These are phyloP conservation scores for Leccinum ochraceum DNA, from an alignment of 768 basidiomycete species.

Conservation along the genomic window DNA sequence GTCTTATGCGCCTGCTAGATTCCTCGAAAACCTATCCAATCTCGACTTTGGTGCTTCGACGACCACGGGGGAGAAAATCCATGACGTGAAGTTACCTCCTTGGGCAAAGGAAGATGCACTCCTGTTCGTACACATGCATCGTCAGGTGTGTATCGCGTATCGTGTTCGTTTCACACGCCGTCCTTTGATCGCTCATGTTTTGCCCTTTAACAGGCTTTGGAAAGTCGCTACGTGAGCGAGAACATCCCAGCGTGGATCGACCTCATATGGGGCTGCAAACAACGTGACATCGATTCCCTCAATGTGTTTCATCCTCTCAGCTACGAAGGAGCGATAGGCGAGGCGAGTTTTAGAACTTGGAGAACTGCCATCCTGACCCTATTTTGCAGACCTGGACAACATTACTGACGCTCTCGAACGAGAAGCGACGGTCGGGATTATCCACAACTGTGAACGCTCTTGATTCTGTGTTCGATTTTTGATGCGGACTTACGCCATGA, in stretches of 20 bases:
- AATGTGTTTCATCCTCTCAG: constrained; percentile 94
- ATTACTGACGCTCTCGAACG: constrained; percentile 87
- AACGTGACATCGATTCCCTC: constrained; percentile 70
- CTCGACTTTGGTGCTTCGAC: constrained; percentile 80
- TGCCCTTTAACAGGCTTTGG: constrained; percentile 60
- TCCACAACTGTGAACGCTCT: constrained; percentile 77
- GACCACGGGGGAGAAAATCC: constrained; percentile 73
- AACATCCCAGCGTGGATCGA: constrained; percentile 91
- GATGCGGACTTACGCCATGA: constrained; percentile 1
- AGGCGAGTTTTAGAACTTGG: constrained; percentile 3
- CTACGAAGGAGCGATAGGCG: constrained; percentile 88
- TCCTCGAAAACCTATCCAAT: constrained; percentile 77
- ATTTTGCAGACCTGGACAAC: constrained; percentile 67
- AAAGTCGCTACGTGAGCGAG: constrained; percentile 85
- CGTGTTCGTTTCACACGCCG: not conserved
- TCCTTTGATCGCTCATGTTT: not conserved
- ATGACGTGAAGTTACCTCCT: constrained; percentile 85
- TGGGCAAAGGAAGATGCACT: constrained; percentile 89
- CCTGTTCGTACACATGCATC: constrained; percentile 77
- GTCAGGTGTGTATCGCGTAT: constrained; percentile 49
- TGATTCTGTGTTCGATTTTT: not conserved
- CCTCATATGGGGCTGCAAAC: constrained; percentile 87
- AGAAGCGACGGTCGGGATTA: constrained; percentile 92
- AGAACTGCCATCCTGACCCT: not conserved
- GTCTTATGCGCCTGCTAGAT: constrained; percentile 45